Percentiles rank a stretch among this genome's conserved stretches.
Evolutionary conservation across 495 filamentous ascomycete species (phyloP).

Genomic region (Corynascus novoguineensis): DNA sequence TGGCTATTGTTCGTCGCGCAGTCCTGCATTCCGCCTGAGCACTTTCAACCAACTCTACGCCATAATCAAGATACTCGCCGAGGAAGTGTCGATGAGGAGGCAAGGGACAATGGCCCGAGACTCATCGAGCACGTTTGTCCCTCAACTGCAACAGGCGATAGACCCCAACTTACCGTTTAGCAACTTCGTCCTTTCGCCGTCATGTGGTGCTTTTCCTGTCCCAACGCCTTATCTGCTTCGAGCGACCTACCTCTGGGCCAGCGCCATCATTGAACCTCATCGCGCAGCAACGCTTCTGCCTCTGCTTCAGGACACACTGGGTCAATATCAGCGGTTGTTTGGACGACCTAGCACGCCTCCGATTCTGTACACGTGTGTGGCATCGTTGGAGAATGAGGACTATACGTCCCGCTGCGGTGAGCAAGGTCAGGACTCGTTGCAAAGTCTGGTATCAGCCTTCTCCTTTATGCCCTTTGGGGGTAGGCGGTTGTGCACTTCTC

Average conservation of each 20-base stretch:
- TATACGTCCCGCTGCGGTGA: not conserved
- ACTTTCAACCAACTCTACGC: slow-evolving; percentile 55
- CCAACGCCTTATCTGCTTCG: slow-evolving; percentile 25
- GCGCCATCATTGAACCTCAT: slow-evolving; percentile 11
- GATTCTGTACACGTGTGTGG: slow-evolving; percentile 15
- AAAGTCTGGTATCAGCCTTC: slow-evolving; percentile 5
- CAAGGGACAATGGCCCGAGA: not conserved
- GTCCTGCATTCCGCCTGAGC: slow-evolving; percentile 53
- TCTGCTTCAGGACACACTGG: slow-evolving; percentile 19
- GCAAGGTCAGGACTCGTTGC: slow-evolving; percentile 1
- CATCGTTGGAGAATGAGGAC: slow-evolving; percentile 13
- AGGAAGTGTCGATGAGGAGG: slow-evolving; percentile 1
- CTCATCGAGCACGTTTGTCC: not conserved
- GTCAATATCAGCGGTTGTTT: slow-evolving; percentile 20
- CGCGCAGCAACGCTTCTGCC: not conserved
- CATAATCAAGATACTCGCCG: slow-evolving; percentile 16
- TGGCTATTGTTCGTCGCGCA: slow-evolving; percentile 38
- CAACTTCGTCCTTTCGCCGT: slow-evolving; percentile 8
- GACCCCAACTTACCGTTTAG: slow-evolving; percentile 15
- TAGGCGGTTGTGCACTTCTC: not conserved
- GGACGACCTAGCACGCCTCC: slow-evolving; percentile 19
- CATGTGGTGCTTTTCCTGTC: slow-evolving; percentile 11
- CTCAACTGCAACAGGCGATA: slow-evolving; percentile 16
- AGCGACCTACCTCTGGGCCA: slow-evolving; percentile 22
- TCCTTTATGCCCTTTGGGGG: not conserved